These are phyloP conservation scores for Fusarium mundagurra DNA, from an alignment of 2,329 filamentous ascomycete species.

Conservation along the genomic window DNA sequence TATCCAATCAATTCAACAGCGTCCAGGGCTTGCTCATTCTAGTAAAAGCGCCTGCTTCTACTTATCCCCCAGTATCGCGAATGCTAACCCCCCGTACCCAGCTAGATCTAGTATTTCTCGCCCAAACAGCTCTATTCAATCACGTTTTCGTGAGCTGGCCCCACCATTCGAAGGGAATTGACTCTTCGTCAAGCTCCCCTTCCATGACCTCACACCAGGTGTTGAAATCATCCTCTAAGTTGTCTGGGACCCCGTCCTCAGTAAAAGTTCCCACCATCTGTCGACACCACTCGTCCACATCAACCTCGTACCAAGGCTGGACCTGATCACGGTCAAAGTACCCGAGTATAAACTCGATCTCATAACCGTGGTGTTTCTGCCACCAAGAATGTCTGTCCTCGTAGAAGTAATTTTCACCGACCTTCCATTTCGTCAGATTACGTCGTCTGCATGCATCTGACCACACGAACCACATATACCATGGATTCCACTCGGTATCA, in stretches of 20 bases:
- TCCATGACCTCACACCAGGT: not conserved
- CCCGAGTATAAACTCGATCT: not conserved
- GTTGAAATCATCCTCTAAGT: accelerated
- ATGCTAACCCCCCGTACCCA: not conserved
- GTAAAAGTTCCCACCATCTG: not conserved
- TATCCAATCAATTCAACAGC: not conserved
- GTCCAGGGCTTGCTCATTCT: not conserved
- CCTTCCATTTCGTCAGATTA: not conserved
- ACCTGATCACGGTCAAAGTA: not conserved
- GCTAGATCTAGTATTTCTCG: not conserved
- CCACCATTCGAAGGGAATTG: not conserved
- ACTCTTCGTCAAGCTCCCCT: not conserved
- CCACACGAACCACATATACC: not conserved
- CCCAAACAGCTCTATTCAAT: too few species aligned
- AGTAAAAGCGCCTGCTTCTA: too few species aligned
- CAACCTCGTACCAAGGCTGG: not conserved
- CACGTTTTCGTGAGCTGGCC: not conserved
- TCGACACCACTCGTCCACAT: not conserved
- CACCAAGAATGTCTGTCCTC: not conserved
- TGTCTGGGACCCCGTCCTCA: not conserved
- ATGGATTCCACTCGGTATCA: not conserved
- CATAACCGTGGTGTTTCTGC: not conserved
- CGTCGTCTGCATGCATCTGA: not conserved
- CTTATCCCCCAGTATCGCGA: not conserved
- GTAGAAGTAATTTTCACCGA: not conserved